A percentile compares a stretch with the other conserved stretches of the same genome.
Evolutionary conservation across 768 basidiomycete genomes (phyloP).

Genomic region (Tricholoma sp.): DNA sequence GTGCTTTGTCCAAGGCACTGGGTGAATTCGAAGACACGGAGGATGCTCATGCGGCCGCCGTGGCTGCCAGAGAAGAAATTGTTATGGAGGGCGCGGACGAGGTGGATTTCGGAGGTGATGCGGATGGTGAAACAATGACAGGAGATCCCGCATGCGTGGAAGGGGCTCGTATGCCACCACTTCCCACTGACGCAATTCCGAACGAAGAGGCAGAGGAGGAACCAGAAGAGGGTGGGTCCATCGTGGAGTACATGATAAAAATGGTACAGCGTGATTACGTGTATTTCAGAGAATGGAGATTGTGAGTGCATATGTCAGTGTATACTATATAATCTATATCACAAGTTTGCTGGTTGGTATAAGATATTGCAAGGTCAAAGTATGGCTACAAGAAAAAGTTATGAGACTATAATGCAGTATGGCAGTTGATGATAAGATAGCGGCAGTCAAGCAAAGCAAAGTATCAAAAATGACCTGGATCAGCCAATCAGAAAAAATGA

Average conservation of each 20-base stretch:
- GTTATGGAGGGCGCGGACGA: constrained; percentile 74
- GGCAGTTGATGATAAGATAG: background rate
- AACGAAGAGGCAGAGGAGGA: constrained; percentile 36
- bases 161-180: constrained; percentile 11
- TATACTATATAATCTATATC: background rate
- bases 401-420: background rate
- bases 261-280: constrained; percentile 59
- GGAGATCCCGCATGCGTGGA: constrained; percentile 16
- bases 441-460: background rate
- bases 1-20: constrained; percentile 65
- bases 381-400: background rate
- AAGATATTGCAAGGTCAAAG: background rate
- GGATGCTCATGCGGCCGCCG: constrained; percentile 74
- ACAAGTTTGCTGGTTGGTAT: background rate
- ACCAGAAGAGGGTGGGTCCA: constrained; percentile 58
- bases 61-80: constrained; percentile 71
- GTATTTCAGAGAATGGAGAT: constrained; percentile 69
- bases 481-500: background rate
- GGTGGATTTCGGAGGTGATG: constrained; percentile 66
- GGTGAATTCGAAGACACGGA: constrained; percentile 86
- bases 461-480: background rate
- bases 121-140: background rate
- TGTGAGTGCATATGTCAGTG: constrained; percentile 27
- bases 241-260: constrained; percentile 81
- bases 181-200: constrained; percentile 12